phyloP scores from a whole-genome alignment of 371 early-diverging fungal genomes.

The Apophysomyces variabilis region DNA sequence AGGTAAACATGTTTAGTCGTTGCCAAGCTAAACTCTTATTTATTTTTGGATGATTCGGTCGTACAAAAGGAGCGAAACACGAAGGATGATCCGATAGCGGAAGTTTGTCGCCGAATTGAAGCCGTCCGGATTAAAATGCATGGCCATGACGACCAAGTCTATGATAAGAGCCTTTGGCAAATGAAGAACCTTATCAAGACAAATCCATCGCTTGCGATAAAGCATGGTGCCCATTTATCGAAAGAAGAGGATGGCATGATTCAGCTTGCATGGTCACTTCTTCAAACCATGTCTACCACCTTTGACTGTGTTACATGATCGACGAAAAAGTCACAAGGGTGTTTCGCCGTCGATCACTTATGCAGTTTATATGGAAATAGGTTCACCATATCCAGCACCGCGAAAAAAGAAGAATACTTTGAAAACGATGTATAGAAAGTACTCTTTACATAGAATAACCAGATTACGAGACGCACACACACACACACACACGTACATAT shows the following conservation, averaged over 20 bases:
- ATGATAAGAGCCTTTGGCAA: slow-evolving; percentile 35
- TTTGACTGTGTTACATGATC: background rate
- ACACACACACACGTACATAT: no score
- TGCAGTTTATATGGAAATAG: no score
- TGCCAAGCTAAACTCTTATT: background rate
- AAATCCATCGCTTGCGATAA: slow-evolving; percentile 26
- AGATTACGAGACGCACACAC: no score
- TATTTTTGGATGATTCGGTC: background rate
- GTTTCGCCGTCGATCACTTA: no score
- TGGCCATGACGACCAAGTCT: slow-evolving; percentile 28
- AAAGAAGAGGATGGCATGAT: slow-evolving; percentile 39
- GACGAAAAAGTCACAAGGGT: background rate
- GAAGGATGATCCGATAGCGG: slow-evolving; percentile 20
- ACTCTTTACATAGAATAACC: no score
- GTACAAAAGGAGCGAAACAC: background rate
- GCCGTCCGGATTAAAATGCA: slow-evolving; percentile 23
- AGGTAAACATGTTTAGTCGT: background rate
- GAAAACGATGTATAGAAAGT: no score
- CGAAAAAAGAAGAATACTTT: no score
- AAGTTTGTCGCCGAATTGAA: slow-evolving; percentile 34
- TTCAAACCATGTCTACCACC: slow-evolving; percentile 8
- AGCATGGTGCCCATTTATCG: slow-evolving; percentile 21
- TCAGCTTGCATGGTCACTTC: slow-evolving; percentile 22
- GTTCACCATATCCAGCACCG: no score
- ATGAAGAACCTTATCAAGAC: slow-evolving; percentile 28